Percentiles rank a stretch among this genome's conserved stretches.
Conservation (phyloP, 352 stramenopile species). For the Poterioochromonas sp. region DNA sequence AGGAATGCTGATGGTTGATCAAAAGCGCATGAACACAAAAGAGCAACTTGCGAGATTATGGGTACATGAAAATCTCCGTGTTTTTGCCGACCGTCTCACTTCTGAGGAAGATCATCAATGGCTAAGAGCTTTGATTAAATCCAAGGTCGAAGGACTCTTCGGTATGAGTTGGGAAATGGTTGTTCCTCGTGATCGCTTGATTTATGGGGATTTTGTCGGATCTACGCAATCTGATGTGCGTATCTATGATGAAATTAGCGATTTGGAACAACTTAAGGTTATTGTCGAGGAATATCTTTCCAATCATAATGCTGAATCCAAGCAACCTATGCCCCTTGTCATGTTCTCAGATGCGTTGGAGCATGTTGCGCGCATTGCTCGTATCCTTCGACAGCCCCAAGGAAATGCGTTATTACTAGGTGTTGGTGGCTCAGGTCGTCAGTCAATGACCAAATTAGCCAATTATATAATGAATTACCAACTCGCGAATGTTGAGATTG, state of each 20-base stretch:
- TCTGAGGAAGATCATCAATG: slow-evolving; percentile 72
- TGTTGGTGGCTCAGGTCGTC: slow-evolving; percentile 74
- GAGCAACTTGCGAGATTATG: slow-evolving; percentile 66
- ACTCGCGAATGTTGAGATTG: slow-evolving; percentile 81
- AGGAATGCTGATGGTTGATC: slow-evolving; percentile 59
- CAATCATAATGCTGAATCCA: slow-evolving; percentile 78
- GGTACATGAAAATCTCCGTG: slow-evolving; percentile 76
- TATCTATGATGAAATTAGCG: slow-evolving; percentile 71
- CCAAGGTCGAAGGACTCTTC: slow-evolving; percentile 62
- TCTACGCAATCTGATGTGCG: slow-evolving; percentile 54
- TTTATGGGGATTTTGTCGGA: slow-evolving; percentile 86
- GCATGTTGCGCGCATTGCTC: slow-evolving; percentile 78
- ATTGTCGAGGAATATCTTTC: slow-evolving; percentile 85
- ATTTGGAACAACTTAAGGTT: slow-evolving; percentile 66
- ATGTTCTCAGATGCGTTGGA: slow-evolving; percentile 90
- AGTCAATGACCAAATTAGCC: slow-evolving; percentile 78
- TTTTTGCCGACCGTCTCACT: slow-evolving; percentile 80
- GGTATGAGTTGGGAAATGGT: slow-evolving; percentile 56
- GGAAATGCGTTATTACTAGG: slow-evolving; percentile 83
- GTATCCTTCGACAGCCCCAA: slow-evolving; percentile 77
- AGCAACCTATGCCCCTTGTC: slow-evolving; percentile 85
- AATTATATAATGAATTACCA: slow-evolving; percentile 82
- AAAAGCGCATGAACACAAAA: slow-evolving; percentile 58
- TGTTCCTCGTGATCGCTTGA: slow-evolving; percentile 42
- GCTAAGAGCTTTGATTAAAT: slow-evolving; percentile 64